Evolutionary conservation across 2,329 filamentous ascomycete species (phyloP).

Genomic region (Grosmannia clavigera): DNA sequence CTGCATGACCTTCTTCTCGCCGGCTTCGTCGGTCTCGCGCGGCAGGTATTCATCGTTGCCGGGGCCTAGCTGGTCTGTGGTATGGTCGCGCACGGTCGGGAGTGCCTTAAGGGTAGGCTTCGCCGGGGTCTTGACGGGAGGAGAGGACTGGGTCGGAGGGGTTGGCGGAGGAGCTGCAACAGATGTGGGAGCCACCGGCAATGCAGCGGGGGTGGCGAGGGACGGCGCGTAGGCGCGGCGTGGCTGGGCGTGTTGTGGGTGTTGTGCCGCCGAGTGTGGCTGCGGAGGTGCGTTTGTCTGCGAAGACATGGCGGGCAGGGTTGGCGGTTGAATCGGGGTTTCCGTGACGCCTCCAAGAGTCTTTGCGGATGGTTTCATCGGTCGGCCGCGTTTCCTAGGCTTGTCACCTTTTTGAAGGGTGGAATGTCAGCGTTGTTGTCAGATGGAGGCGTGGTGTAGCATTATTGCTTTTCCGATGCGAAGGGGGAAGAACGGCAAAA

Average conservation of each 20-base stretch:
- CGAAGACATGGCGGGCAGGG: slow-evolving; percentile 9
- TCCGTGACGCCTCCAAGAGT: slow-evolving; percentile 39
- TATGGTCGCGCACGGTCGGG: slow-evolving; percentile 92
- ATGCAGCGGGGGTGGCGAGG: not conserved
- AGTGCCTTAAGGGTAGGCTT: slow-evolving; percentile 85
- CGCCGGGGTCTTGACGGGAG: slow-evolving; percentile 64
- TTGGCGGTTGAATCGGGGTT: slow-evolving; percentile 29
- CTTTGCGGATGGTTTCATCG: slow-evolving; percentile 42
- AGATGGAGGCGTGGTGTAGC: not conserved
- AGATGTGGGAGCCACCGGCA: slow-evolving; percentile 35
- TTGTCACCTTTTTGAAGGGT: slow-evolving; percentile 25
- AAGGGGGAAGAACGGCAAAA: not conserved
- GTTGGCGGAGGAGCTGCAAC: slow-evolving; percentile 20
- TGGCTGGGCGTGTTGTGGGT: not conserved
- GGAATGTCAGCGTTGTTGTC: not conserved
- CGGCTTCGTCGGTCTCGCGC: slow-evolving; percentile 81
- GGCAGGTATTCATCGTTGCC: slow-evolving; percentile 92
- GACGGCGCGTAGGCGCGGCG: slow-evolving; percentile 22
- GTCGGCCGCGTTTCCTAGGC: slow-evolving; percentile 47
- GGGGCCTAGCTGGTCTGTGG: slow-evolving; percentile 82
- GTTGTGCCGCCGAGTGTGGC: slow-evolving; percentile 2
- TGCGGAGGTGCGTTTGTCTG: slow-evolving; percentile 5
- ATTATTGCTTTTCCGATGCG: no score
- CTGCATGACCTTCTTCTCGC: slow-evolving; percentile 82
- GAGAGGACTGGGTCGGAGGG: slow-evolving; percentile 36